Base-by-base conservation (phyloP, 129 eudicot genomes). In the Flaveria linearis region DNA sequence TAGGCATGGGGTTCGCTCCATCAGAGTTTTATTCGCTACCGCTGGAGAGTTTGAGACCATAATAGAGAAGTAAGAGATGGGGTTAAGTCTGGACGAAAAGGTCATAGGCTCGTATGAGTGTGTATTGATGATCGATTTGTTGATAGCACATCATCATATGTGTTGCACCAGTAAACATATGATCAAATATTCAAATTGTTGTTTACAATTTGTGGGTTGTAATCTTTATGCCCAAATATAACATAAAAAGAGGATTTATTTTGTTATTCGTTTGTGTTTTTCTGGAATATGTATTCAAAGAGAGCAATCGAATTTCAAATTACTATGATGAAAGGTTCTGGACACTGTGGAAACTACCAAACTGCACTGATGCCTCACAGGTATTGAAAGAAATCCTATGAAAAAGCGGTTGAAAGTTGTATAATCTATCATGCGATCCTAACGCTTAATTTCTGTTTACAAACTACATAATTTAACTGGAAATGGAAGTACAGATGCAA, bases 311-410 rank as follows among this genome's bases (percentile, higher is more conserved):
- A 51, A 84, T 86, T 58, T 88, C 93, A 14, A 80, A 82, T 39
- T 88, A 86, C 85, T 84, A 88, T 23, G 90, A 88, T 49, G 93
- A 90, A 78, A 86, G 87, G 72, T 88, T 84, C 56, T 84, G 88
- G 90, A 88, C 88, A 25, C 2, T 86, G 93, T 86, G 93, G 90
- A 88, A 86, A 75, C 78, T 88, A 81, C 90, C 90, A 3, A 84
- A 87, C n/a, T 88, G 90, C 87, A 77, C 18, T 7, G 90, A 86
- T 49, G 45, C 88, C 45, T 79, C 91, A 23, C 88, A 86, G 69
- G 90, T 88, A 9, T 83, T 86, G 52, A 76, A 62, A 43, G 88
- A 88, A 80, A 79, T 88, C n/a, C 78, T 4, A 30, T 30, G 36
- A 30, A 30, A 30, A 30, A 30, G 5, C 3, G 36, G 36, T 30